Conservation (phyloP, 1,284 basidiomycete genomes). For the Apiotrichum veenhuisii region DNA sequence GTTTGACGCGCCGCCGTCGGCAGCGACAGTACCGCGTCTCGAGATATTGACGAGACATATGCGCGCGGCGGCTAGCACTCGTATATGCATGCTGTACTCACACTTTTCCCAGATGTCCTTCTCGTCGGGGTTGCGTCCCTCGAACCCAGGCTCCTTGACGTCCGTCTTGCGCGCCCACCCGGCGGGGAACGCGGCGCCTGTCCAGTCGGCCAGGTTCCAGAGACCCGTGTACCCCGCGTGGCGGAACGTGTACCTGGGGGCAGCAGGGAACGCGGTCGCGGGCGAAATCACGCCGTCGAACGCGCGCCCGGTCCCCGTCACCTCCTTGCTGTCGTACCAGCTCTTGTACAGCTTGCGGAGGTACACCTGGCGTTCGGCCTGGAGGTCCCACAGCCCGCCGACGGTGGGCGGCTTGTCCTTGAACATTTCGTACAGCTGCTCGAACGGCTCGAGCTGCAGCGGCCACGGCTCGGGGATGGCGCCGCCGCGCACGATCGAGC, state of each 20-base stretch:
- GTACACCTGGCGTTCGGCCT: slow-evolving; percentile 12
- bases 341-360: slow-evolving; percentile 10
- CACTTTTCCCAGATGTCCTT: slow-evolving; percentile 55
- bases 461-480: slow-evolving; percentile 21
- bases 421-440: slow-evolving; percentile 1
- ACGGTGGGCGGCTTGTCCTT: slow-evolving; percentile 12
- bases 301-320: slow-evolving; percentile 14
- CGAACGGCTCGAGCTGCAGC: slow-evolving; percentile 5
- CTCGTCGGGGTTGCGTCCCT: slow-evolving; percentile 55
- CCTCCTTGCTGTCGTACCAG: slow-evolving; percentile 8
- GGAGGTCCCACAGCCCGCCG: slow-evolving; percentile 14
- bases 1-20: too few relatives aligned
- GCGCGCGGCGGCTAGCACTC: too few relatives aligned
- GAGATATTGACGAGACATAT: too few relatives aligned
- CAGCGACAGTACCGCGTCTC: not conserved
- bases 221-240: slow-evolving; percentile 14
- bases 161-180: slow-evolving; percentile 57
- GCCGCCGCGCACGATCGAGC: not conserved
- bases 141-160: slow-evolving; percentile 22
- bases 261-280: slow-evolving; percentile 8
- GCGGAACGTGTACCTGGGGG: slow-evolving; percentile 10
- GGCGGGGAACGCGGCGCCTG: slow-evolving; percentile 61
- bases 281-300: slow-evolving; percentile 20
- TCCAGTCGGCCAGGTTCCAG: slow-evolving; percentile 55
- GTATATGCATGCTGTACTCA: slow-evolving; percentile 39